Conservation (phyloP, 2,329 filamentous ascomycete species). For the Cadophora gregata region DNA sequence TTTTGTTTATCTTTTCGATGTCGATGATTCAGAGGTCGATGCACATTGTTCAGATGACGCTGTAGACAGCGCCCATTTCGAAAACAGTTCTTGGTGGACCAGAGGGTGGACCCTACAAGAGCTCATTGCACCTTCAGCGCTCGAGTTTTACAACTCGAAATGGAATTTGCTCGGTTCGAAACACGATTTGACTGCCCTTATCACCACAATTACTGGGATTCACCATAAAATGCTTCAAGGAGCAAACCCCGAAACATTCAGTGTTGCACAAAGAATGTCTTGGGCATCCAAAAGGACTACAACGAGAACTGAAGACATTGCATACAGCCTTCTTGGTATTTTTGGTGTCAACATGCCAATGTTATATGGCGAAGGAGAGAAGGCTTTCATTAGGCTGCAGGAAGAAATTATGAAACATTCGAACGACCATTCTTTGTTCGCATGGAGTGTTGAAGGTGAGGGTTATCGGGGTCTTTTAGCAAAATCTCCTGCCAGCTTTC, state of each 20-base stretch:
- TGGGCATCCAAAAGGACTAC: conserved; percentile 45
- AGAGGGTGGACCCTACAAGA: conserved; percentile 24
- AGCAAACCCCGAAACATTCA: conserved; percentile 24
- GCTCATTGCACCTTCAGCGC: conserved; percentile 17
- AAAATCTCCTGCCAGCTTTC: conserved; percentile 19
- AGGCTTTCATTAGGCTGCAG: conserved; percentile 34
- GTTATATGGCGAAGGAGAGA: conserved; percentile 43
- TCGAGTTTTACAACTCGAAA: conserved; percentile 26
- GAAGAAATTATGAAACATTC: conserved; percentile 43
- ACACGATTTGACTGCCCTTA: neutral
- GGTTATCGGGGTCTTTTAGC: conserved; percentile 25
- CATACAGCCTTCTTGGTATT: conserved; percentile 43
- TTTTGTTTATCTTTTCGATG: conserved; percentile 32
- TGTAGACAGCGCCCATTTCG: neutral
- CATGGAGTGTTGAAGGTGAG: conserved; percentile 32
- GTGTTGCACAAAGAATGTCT: conserved; percentile 45
- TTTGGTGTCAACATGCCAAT: conserved; percentile 46
- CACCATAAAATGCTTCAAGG: conserved; percentile 33
- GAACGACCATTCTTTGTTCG: conserved; percentile 47
- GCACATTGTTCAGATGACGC: neutral
- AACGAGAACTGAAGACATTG: conserved; percentile 33
- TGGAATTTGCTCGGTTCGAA: conserved; percentile 31
- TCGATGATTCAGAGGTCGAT: neutral
- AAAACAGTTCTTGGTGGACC: conserved; percentile 15
- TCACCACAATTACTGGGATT: conserved; percentile 28